Evolutionary conservation across 164 flowering plant genomes (phyloP), one percentile per base, ranked within the genome.

Genomic region (Hamamelis virginiana): DNA sequence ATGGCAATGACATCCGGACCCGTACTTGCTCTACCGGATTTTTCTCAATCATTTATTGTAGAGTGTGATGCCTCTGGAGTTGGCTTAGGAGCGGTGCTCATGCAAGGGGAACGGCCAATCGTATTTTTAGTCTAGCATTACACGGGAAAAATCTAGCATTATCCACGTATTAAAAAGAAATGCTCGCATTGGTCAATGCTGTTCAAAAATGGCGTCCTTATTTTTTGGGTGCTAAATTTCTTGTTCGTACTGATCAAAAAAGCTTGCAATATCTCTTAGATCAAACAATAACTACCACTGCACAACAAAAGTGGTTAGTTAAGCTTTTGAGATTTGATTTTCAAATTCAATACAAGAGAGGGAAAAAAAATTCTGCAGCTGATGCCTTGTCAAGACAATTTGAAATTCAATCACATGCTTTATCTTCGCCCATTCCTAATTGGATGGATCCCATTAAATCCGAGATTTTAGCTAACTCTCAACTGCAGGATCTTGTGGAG

Each of bases 311-410:
- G 12, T 64, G 67, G 67, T 15, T 64, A 9, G 45, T 15, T 21
- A 64, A 64, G n/a, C 21, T 46, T 21, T 21, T 64, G 67, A 55
- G 67, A 9, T 64, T 41, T 64, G 67, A 64, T 23, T 64, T 64
- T 14, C 3, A 4, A 1, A 64, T 64, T 9, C 38, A 46, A 25
- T 64, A 64, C 23, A 64, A 64, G 18, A 11, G n/a, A n/a, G n/a
- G n/a, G n/a, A n/a, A n/a, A n/a, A n/a, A n/a, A n/a, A n/a, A n/a
- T n/a, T n/a, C n/a, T n/a, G 61, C 22, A 22, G 61, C 61, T 0
- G 61, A 21, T 57, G 61, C 38, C n/a, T n/a, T n/a, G n/a, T n/a
- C n/a, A n/a, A n/a, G n/a, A n/a, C n/a, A n/a, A n/a, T n/a, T n/a
- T n/a, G n/a, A n/a, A n/a, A n/a, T n/a, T n/a, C n/a, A n/a, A n/a